Conservation (phyloP, 1,139 yeast species). For the Diutina rugosa region DNA sequence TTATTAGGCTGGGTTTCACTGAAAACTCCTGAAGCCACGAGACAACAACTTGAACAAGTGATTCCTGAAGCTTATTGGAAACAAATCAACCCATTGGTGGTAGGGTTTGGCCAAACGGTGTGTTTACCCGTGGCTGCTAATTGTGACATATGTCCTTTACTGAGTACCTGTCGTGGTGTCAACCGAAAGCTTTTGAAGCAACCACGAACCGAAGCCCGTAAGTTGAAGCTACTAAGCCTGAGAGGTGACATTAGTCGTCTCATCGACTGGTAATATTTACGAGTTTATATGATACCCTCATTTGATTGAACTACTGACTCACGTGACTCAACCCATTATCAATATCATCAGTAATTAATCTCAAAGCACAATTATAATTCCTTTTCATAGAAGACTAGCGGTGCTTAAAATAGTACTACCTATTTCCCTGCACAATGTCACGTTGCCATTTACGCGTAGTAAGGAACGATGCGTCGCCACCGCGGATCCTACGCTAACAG, state of each 20-base stretch:
- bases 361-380: too few species aligned
- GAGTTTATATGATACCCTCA: too few species aligned
- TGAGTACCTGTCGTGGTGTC: conserved; percentile 38
- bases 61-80: conserved; percentile 64
- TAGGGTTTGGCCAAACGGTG: conserved; percentile 87
- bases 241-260: conserved; percentile 21
- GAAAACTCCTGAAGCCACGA: conserved; percentile 59
- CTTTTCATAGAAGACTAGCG: too few species aligned
- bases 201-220: conserved; percentile 17
- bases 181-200: conserved; percentile 28
- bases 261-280: background rate
- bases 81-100: conserved; percentile 74
- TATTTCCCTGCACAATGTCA: background rate
- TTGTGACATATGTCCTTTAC: conserved; percentile 58
- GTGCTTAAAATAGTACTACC: too few species aligned
- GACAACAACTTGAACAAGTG: conserved; percentile 62
- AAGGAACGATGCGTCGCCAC: background rate
- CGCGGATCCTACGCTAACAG: background rate
- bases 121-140: conserved; percentile 63
- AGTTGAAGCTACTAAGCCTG: conserved; percentile 18
- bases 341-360: too few species aligned
- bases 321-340: too few species aligned
- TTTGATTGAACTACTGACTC: too few species aligned
- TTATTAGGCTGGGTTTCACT: conserved; percentile 70
- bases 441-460: background rate